These are phyloP conservation scores for Gossypium gossypioides DNA, from an alignment of 441 rosid species.

Conservation along the genomic window DNA sequence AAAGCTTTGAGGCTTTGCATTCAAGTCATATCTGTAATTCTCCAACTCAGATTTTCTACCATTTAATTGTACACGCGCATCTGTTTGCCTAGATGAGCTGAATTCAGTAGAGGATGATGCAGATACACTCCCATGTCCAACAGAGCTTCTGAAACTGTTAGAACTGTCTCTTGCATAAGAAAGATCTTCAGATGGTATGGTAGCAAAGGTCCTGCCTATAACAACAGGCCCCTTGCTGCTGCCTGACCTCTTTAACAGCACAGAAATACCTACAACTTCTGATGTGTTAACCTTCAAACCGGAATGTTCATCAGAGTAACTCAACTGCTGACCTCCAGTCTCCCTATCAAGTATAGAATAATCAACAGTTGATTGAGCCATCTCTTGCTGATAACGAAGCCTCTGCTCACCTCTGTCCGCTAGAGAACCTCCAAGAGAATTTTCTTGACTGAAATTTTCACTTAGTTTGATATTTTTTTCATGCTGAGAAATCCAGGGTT, in stretches of 20 bases:
- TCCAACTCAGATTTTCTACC: constrained; percentile 64
- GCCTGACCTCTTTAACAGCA: constrained; percentile 71
- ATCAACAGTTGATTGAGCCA: constrained; percentile 29
- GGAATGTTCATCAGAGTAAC: constrained; percentile 21
- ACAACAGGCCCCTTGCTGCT: constrained; percentile 64
- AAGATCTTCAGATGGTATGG: constrained; percentile 56
- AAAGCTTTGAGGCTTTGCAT: constrained; percentile 50
- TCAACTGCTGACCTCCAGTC: constrained; percentile 28
- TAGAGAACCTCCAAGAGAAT: constrained; percentile 25
- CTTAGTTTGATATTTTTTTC: constrained; percentile 32
- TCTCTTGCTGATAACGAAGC: constrained; percentile 26
- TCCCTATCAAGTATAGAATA: constrained; percentile 23
- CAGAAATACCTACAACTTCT: constrained; percentile 55
- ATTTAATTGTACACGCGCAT: constrained; percentile 50
- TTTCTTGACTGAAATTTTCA: constrained; percentile 26
- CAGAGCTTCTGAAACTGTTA: constrained; percentile 74
- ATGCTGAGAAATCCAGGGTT: constrained; percentile 23
- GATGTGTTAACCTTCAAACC: constrained; percentile 33
- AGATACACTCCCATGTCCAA: constrained; percentile 65
- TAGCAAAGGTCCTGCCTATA: constrained; percentile 56
- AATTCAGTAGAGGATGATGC: constrained; percentile 79
- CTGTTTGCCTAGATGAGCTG: constrained; percentile 55
- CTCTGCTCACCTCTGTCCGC: constrained; percentile 35
- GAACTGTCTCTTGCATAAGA: constrained; percentile 57
- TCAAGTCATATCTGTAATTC: constrained; percentile 45